Conservation (phyloP, 2,329 filamentous ascomycete genomes). For the Colletotrichum echinochloae region DNA sequence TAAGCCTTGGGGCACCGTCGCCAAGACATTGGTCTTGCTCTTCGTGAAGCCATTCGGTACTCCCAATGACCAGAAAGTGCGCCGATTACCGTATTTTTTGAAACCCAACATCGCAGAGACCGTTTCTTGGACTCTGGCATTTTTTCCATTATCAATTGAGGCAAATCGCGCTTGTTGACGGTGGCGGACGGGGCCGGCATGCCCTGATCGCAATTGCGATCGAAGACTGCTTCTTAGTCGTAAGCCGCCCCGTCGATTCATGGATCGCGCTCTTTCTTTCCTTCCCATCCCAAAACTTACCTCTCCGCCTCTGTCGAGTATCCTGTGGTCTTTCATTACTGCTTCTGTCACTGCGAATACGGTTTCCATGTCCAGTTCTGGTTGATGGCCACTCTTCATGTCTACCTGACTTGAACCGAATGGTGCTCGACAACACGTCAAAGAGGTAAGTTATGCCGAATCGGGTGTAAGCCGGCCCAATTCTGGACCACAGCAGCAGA, state of each 20-base stretch:
- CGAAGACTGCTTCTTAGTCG: slow-evolving; percentile 41
- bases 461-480: slow-evolving; percentile 15
- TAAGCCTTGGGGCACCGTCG: background rate
- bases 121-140: background rate
- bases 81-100: background rate
- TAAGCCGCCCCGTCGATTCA: slow-evolving; percentile 37
- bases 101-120: background rate
- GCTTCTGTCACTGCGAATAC: slow-evolving; percentile 3
- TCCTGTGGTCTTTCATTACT: background rate
- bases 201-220: slow-evolving; percentile 41
- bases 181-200: slow-evolving; percentile 35
- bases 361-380: slow-evolving; percentile 12
- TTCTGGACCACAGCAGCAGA: background rate
- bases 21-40: background rate
- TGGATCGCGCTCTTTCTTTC: slow-evolving; percentile 27
- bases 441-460: slow-evolving; percentile 37
- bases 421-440: slow-evolving; percentile 41
- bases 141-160: slow-evolving; percentile 29
- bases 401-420: slow-evolving; percentile 40
- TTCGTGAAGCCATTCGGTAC: slow-evolving; percentile 7
- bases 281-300: slow-evolving; percentile 30
- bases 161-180: slow-evolving; percentile 28
- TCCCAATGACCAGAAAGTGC: slow-evolving; percentile 3
- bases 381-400: slow-evolving; percentile 38
- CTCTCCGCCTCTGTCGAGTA: background rate